A percentile compares a stretch with the other conserved stretches of the same genome.
Conservation (phyloP, 1,284 basidiomycete species). For the Pseudozyma thailandica region DNA sequence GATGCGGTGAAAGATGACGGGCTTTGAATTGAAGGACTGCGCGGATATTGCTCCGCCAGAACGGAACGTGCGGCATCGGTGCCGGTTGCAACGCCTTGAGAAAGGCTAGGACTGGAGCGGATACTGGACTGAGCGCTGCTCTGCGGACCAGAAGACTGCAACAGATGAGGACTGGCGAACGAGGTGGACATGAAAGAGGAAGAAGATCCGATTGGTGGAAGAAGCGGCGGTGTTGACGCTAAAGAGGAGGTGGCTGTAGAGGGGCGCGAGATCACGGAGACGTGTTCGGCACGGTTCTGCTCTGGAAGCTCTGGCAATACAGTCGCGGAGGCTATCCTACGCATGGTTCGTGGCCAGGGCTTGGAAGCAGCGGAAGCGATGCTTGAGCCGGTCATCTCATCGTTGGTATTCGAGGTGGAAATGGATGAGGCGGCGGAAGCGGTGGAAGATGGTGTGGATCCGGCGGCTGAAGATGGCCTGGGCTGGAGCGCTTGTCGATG, state of each 20-base stretch:
- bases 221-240: conserved; percentile 10
- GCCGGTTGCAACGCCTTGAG: conserved; percentile 6
- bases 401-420: conserved; percentile 8
- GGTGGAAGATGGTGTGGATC: conserved; percentile 12
- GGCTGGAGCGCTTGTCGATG: conserved; percentile 6
- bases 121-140: conserved; percentile 21
- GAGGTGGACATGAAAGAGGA: conserved; percentile 9
- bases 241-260: conserved; percentile 24
- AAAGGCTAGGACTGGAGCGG: conserved; percentile 18
- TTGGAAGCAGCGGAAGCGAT: neutral
- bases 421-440: conserved; percentile 14
- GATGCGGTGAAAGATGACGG: conserved; percentile 20
- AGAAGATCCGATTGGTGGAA: conserved; percentile 19
- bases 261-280: conserved; percentile 9
- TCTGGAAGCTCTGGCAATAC: conserved; percentile 35
- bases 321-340: conserved; percentile 17
- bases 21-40: conserved; percentile 29
- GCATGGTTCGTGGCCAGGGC: conserved; percentile 18
- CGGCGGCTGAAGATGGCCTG: conserved; percentile 6
- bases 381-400: conserved; percentile 6
- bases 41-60: conserved; percentile 25
- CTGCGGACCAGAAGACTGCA: conserved; percentile 6
- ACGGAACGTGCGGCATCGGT: conserved; percentile 6
- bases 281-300: conserved; percentile 19
- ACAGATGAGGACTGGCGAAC: neutral